Evolutionary conservation across 2,329 filamentous ascomycete genomes (phyloP).

Genomic region (Ampelomyces quisqualis): DNA sequence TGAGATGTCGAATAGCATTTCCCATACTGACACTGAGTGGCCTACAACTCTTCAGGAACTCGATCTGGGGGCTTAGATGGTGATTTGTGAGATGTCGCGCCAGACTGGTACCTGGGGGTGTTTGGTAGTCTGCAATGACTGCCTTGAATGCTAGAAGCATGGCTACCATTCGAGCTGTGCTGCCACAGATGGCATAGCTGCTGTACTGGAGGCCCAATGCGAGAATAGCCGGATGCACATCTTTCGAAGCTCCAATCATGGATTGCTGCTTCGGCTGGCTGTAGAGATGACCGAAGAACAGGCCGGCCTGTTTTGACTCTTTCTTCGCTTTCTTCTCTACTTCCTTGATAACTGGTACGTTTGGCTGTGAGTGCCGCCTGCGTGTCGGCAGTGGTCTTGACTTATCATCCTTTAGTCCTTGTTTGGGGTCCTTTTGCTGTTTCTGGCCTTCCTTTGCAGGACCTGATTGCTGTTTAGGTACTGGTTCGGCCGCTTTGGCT

Average conservation of each 20-base stretch:
- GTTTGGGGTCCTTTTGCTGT: conserved; percentile 41
- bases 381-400: conserved; percentile 36
- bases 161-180: conserved; percentile 81
- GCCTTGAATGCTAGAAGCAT: conserved; percentile 88
- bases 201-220: conserved; percentile 87
- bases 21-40: conserved; percentile 96
- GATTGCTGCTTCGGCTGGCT: conserved; percentile 69
- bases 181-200: conserved; percentile 84
- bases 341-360: conserved; percentile 31
- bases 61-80: conserved; percentile 90
- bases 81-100: conserved; percentile 90
- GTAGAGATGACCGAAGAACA: conserved; percentile 72
- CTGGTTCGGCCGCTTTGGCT: conserved; percentile 55
- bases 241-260: conserved; percentile 61
- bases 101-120: conserved; percentile 78
- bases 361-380: conserved; percentile 34
- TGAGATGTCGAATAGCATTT: conserved; percentile 92
- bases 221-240: conserved; percentile 83
- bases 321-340: conserved; percentile 39
- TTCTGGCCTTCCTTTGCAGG: conserved; percentile 34
- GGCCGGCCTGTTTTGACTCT: conserved; percentile 57
- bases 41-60: conserved; percentile 89
- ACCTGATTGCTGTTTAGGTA: conserved; percentile 41
- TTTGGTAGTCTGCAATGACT: conserved; percentile 91
- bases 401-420: conserved; percentile 37